Conservation (phyloP, 768 basidiomycete genomes). For the Naganishia antarctica region DNA sequence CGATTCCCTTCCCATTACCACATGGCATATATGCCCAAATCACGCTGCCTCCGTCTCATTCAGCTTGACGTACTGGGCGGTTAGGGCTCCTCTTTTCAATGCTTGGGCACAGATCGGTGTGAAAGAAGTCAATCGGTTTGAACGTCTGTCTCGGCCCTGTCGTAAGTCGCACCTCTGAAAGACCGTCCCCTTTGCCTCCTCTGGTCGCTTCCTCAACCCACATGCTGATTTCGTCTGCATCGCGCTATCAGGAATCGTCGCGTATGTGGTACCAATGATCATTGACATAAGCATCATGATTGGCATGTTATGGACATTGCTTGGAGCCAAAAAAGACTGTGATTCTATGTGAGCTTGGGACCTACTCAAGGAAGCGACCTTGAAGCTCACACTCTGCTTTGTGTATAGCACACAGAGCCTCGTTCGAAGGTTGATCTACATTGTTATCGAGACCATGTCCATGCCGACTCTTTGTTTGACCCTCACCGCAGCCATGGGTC, state of each 20-base stretch:
- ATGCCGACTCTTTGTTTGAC: conserved; percentile 19
- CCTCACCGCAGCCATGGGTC: conserved; percentile 3
- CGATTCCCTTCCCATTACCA: neutral
- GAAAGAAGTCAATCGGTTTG: conserved; percentile 2
- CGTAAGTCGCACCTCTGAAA: neutral
- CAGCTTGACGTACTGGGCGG: conserved; percentile 4
- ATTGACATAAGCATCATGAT: conserved; percentile 16
- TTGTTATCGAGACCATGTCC: conserved; percentile 22
- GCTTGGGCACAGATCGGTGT: neutral
- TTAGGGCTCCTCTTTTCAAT: conserved; percentile 1
- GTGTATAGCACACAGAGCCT: conserved; percentile 16
- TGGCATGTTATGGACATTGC: conserved; percentile 18
- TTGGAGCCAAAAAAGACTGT: neutral
- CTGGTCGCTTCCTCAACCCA: neutral
- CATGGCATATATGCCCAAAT: neutral
- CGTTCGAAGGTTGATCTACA: conserved; percentile 8
- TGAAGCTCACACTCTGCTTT: neutral
- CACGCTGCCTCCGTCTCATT: neutral
- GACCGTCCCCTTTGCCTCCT: neutral
- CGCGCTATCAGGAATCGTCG: neutral
- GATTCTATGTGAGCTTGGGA: conserved; percentile 1
- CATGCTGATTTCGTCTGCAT: neutral
- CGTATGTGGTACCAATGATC: neutral
- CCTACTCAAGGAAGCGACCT: neutral
- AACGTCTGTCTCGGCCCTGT: conserved; percentile 2